phyloP scores from a whole-genome alignment of 2,329 filamentous ascomycete species.

The Cladobotryum protrusum region DNA sequence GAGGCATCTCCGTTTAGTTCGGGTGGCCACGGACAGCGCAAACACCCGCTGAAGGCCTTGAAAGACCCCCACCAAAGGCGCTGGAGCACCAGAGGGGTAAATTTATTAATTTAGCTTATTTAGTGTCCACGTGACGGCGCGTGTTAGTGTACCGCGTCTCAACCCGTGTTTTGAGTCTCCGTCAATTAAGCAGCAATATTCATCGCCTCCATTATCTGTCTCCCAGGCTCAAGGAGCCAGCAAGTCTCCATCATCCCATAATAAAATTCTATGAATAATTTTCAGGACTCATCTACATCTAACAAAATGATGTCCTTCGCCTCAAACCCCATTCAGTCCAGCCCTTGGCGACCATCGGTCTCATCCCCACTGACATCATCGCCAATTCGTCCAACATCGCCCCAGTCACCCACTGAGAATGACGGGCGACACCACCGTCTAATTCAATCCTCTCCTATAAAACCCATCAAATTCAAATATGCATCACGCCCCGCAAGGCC shows the following conservation, averaged over 20 bases:
- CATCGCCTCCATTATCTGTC: not conserved
- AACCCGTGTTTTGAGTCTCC: slow-evolving; percentile 3
- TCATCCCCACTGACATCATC: slow-evolving; percentile 56
- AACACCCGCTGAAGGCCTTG: slow-evolving; percentile 1
- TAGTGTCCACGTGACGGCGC: slow-evolving; percentile 9
- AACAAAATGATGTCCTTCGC: slow-evolving; percentile 37
- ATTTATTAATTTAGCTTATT: no score
- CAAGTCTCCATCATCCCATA: no score
- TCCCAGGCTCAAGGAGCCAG: no score
- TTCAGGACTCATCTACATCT: slow-evolving; percentile 22
- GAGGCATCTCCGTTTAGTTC: slow-evolving; percentile 5
- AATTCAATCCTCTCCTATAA: slow-evolving; percentile 40
- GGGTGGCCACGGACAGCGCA: not conserved
- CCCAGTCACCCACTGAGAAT: slow-evolving; percentile 37
- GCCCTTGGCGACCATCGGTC: slow-evolving; percentile 38
- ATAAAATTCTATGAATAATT: slow-evolving; percentile 25
- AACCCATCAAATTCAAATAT: slow-evolving; percentile 40
- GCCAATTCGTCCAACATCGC: slow-evolving; percentile 47
- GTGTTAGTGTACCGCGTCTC: slow-evolving; percentile 7
- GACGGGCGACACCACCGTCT: slow-evolving; percentile 37
- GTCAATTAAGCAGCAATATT: not conserved
- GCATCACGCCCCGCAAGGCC: slow-evolving; percentile 51
- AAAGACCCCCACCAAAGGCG: not conserved
- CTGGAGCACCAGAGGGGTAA: no score
- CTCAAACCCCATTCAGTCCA: slow-evolving; percentile 37